Conservation (phyloP, 352 stramenopile genomes). For the Aphanomyces invadans region DNA sequence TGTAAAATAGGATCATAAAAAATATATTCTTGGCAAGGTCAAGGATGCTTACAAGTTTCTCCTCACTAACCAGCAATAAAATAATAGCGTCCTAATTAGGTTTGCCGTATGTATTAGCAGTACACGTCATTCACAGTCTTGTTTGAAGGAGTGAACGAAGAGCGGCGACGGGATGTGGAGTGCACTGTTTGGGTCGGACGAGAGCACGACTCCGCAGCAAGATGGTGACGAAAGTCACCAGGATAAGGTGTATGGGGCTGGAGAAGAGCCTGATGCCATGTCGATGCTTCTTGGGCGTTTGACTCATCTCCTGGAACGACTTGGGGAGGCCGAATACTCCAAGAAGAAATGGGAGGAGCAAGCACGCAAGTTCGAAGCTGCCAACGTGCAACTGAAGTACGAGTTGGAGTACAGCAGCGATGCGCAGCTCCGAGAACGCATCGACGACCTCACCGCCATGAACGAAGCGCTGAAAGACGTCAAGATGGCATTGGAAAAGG, state of each 20-base stretch:
- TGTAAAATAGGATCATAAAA: too few species aligned
- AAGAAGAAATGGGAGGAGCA: slow-evolving; percentile 16
- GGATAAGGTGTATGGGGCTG: slow-evolving; percentile 14
- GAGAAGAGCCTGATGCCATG: slow-evolving; percentile 19
- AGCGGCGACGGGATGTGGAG: slow-evolving; percentile 4
- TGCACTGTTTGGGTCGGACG: slow-evolving; percentile 22
- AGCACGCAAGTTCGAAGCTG: background rate
- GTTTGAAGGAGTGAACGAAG: background rate
- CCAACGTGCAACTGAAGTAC: slow-evolving; percentile 15
- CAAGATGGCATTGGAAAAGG: slow-evolving; percentile 30
- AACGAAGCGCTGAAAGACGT: slow-evolving; percentile 13
- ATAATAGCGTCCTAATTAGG: slow-evolving; percentile 16
- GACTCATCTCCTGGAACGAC: slow-evolving; percentile 6
- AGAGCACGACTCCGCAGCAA: background rate
- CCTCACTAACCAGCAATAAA: too few species aligned
- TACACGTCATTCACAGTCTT: background rate
- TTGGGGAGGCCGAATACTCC: slow-evolving; percentile 13
- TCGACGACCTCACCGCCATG: slow-evolving; percentile 28
- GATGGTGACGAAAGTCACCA: background rate
- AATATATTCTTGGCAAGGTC: too few species aligned
- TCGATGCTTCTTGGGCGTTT: slow-evolving; percentile 6
- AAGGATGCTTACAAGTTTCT: too few species aligned
- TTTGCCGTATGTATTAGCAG: background rate
- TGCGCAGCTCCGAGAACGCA: slow-evolving; percentile 28
- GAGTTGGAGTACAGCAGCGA: slow-evolving; percentile 24